A percentile compares a stretch with the other conserved stretches of the same genome.
phyloP scores from a whole-genome alignment of 192 early-diverging fungal species.

The Linnemannia schmuckeri region DNA sequence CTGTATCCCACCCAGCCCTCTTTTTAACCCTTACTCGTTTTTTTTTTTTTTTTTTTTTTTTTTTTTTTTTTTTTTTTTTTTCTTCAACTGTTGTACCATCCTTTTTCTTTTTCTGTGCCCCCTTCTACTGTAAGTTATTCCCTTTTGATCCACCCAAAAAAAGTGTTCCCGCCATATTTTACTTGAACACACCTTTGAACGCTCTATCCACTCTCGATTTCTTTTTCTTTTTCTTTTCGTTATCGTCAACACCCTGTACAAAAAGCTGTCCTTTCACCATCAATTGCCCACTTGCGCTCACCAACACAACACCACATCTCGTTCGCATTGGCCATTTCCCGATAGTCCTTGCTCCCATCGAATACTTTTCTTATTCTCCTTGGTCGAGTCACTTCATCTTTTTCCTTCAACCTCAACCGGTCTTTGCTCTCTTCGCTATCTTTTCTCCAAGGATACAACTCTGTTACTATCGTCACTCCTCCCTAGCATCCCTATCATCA shows the following conservation, averaged over 20 bases:
- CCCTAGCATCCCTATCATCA: slow-evolving; percentile 9
- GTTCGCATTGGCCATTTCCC: neutral
- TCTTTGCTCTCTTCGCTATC: slow-evolving; percentile 10
- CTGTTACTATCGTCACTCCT: neutral
- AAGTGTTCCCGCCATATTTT: slow-evolving; percentile 15
- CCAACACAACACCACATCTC: neutral
- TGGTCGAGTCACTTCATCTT: slow-evolving; percentile 33
- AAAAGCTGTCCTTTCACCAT: neutral
- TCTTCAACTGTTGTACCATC: neutral
- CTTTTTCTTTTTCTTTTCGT: neutral
- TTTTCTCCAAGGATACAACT: neutral
- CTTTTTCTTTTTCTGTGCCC: neutral
- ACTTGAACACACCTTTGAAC: neutral
- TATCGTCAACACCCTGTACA: slow-evolving; percentile 1
- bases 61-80: neutral
- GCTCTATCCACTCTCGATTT: neutral
- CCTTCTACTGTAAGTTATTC: slow-evolving; percentile 16
- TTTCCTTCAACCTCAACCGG: neutral
- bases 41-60: neutral
- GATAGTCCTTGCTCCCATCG: slow-evolving; percentile 30
- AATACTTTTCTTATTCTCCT: slow-evolving; percentile 23
- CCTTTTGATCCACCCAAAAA: slow-evolving; percentile 10
- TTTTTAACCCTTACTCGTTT: neutral
- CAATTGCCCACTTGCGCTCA: neutral
- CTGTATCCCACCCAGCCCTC: neutral